Conservation (phyloP, 805 yeast genomes). For the Starmerella tilneyi region DNA sequence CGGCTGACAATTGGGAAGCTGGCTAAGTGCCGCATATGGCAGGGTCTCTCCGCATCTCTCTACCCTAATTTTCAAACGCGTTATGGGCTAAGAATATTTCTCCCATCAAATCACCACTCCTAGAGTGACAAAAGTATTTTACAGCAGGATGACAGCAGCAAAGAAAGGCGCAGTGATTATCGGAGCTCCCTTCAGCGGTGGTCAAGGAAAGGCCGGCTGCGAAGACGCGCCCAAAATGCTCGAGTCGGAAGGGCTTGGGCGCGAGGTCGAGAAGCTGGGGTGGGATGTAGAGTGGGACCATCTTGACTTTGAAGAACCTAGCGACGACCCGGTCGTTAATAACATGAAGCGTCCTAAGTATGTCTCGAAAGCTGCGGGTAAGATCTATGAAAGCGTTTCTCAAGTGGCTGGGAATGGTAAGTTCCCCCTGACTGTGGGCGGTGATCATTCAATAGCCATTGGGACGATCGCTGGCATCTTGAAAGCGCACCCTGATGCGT, state of each 20-base stretch:
- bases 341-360: conserved; percentile 60
- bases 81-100: no score
- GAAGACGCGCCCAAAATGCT: conserved; percentile 86
- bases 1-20: no score
- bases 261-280: conserved; percentile 55
- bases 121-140: no score
- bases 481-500: conserved; percentile 71
- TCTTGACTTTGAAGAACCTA: conserved; percentile 27
- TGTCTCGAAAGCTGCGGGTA: conserved; percentile 63
- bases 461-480: conserved; percentile 83
- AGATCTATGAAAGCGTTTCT: conserved; percentile 51
- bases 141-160: neutral
- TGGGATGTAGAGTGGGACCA: conserved; percentile 49
- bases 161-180: conserved; percentile 36
- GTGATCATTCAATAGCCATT: conserved; percentile 93
- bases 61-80: no score
- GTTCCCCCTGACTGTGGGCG: conserved; percentile 82
- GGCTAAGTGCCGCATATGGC: no score
- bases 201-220: conserved; percentile 89
- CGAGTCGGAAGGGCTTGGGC: conserved; percentile 57
- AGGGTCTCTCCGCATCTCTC: no score
- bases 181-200: conserved; percentile 90
- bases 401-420: conserved; percentile 40
- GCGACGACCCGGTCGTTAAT: conserved; percentile 45
- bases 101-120: no score